Percentiles rank a stretch among this genome's conserved stretches.
Evolutionary conservation across 805 yeast species (phyloP).

Genomic region (Starmerella geochares): DNA sequence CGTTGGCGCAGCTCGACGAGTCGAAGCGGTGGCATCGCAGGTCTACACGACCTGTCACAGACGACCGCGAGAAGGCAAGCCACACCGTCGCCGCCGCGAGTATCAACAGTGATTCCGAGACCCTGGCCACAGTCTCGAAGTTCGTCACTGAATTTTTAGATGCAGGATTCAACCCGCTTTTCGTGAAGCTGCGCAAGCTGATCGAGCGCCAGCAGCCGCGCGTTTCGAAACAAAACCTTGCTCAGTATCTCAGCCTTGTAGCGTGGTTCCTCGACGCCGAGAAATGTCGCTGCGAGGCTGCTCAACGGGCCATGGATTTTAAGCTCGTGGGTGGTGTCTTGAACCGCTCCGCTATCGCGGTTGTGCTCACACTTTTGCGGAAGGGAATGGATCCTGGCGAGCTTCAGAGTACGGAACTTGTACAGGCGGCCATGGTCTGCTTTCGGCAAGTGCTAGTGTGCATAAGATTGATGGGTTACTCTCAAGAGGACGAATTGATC

Average conservation of each 20-base stretch:
- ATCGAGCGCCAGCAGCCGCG: slow-evolving; percentile 36
- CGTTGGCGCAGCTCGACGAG: slow-evolving; percentile 56
- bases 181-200: slow-evolving; percentile 43
- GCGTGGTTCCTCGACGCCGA: slow-evolving; percentile 74
- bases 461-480: slow-evolving; percentile 36
- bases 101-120: slow-evolving; percentile 24
- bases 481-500: slow-evolving; percentile 38
- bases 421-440: slow-evolving; percentile 60
- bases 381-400: slow-evolving; percentile 30
- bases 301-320: slow-evolving; percentile 27
- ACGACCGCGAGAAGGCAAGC: slow-evolving; percentile 25
- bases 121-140: slow-evolving; percentile 31
- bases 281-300: slow-evolving; percentile 31
- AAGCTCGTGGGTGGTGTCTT: slow-evolving; percentile 38
- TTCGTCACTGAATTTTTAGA: slow-evolving; percentile 56
- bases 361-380: slow-evolving; percentile 39
- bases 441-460: slow-evolving; percentile 51
- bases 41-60: slow-evolving; percentile 24
- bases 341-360: slow-evolving; percentile 49
- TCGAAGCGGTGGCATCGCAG: slow-evolving; percentile 53
- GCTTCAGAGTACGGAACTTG: slow-evolving; percentile 42
- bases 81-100: slow-evolving; percentile 8
- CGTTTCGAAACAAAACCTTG: slow-evolving; percentile 25
- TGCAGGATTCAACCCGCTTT: slow-evolving; percentile 61
- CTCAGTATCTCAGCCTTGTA: slow-evolving; percentile 47